These are phyloP conservation scores for Parasitella parasitica DNA, from an alignment of 371 early-diverging fungal genomes.

Conservation along the genomic window DNA sequence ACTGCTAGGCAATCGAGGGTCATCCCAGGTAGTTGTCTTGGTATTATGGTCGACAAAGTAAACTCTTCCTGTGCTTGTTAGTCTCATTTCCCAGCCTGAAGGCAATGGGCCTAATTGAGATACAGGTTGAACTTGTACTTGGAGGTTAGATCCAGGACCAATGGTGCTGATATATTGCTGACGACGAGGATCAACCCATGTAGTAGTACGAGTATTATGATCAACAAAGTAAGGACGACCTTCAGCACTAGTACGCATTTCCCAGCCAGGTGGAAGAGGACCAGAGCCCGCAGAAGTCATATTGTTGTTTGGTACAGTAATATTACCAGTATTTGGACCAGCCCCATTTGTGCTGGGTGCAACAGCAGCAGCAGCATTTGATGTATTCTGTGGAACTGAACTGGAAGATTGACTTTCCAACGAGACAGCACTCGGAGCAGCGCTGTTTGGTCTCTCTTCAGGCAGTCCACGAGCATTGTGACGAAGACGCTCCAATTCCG, in stretches of 20 bases:
- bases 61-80: constrained; percentile 86
- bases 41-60: constrained; percentile 95
- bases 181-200: constrained; percentile 93
- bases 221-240: constrained; percentile 98
- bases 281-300: constrained; percentile 74
- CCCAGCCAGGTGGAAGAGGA: constrained; percentile 95
- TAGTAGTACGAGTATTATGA: constrained; percentile 95
- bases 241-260: constrained; percentile 83
- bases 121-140: constrained; percentile 73
- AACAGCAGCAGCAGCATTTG: not conserved
- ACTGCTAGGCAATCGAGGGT: constrained; percentile 92
- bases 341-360: not conserved
- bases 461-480: constrained; percentile 84
- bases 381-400: not conserved
- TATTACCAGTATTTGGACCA: constrained; percentile 3
- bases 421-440: constrained; percentile 8
- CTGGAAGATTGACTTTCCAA: not conserved
- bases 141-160: constrained; percentile 53
- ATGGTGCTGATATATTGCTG: constrained; percentile 65
- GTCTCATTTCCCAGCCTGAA: constrained; percentile 96
- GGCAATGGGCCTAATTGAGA: constrained; percentile 89
- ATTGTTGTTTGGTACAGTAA: constrained; percentile 49
- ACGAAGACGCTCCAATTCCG: constrained; percentile 73
- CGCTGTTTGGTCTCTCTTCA: constrained; percentile 47
- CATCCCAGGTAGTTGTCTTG: constrained; percentile 94